Evolutionary conservation across 305 asterid species (phyloP), one percentile per base, ranked within the genome.

Genomic region (Fraxinus dipetala): DNA sequence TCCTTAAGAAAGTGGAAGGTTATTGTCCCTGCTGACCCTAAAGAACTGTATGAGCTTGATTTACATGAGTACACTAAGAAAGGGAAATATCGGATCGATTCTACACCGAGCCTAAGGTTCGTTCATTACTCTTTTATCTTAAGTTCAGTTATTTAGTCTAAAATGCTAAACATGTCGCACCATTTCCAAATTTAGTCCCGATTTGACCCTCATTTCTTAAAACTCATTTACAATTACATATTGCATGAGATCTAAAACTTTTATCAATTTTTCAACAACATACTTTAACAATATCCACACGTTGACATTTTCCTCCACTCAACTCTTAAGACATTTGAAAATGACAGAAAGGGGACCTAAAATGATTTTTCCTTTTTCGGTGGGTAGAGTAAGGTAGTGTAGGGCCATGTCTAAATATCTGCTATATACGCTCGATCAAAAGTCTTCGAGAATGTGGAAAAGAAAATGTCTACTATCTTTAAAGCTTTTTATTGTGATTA

Each of bases 21-120:
- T 79, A 4, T 80, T 18, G 77, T 91, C 20, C 97, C 98, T 0
- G 4, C 11, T 9, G 94, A 92, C 40, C 90, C 95, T 16, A 90
- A 87, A 26, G 90, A 93, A 34, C 79, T 93, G 0, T 85, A 89
- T 80, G 97, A 93, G 85, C 92, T 92, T 80, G 91, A 88, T 77
- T 85, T 78, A 79, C 83, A 63, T 16, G 89, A 86, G 35, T 93
- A 93, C 54, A 74, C 85, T 8, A 86, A 85, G 77, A 91, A 84
- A 54, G 92, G 93, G 2, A 92, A 86, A 48, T 87, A 87, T 38
- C 89, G 95, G 78, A 93, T 95, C 79, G 92, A 92, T 78, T 93
- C 98, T 32, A 93, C 98, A 0, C 78, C 94, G 30, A 79, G 93
- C 20, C 61, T 90, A 56, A 93, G 98, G 98, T 94, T 80, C 48